A percentile compares a stretch with the other conserved stretches of the same genome.
These are phyloP conservation scores for Camillea tinctor DNA, from an alignment of 2,329 filamentous ascomycete species.

Conservation along the genomic window DNA sequence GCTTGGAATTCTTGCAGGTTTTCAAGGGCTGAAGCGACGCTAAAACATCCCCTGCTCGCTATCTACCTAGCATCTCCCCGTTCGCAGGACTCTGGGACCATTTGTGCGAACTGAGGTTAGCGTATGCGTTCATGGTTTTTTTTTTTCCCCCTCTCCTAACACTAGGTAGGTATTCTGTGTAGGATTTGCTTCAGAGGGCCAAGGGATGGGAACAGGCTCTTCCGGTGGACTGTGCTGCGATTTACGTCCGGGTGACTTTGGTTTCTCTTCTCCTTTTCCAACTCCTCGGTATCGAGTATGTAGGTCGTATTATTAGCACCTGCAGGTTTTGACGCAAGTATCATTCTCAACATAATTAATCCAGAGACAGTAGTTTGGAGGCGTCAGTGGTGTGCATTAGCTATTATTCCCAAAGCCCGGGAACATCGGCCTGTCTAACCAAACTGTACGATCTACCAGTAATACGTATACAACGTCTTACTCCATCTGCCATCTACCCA, in stretches of 20 bases:
- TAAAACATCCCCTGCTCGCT: constrained; percentile 15
- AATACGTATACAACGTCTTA: neutral
- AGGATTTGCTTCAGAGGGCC: neutral
- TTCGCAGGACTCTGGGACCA: neutral
- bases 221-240: neutral
- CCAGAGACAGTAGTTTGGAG: neutral
- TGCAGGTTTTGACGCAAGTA: neutral
- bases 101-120: neutral
- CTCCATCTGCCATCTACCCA: neutral
- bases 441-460: neutral
- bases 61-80: neutral
- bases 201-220: neutral
- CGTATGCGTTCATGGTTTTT: neutral
- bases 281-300: neutral
- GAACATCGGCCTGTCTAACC: constrained; percentile 1
- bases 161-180: neutral
- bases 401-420: neutral
- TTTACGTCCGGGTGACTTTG: neutral
- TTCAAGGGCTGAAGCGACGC: constrained; percentile 31
- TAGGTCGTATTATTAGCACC: constrained; percentile 1
- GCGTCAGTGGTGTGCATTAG: constrained; percentile 14
- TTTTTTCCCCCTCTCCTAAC: too few species aligned
- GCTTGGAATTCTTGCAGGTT: constrained; percentile 33
- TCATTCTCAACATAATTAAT: constrained; percentile 3
- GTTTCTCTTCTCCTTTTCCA: neutral